Evolutionary conservation across 352 stramenopile genomes (phyloP).

Genomic region (Lagenidium giganteum): DNA sequence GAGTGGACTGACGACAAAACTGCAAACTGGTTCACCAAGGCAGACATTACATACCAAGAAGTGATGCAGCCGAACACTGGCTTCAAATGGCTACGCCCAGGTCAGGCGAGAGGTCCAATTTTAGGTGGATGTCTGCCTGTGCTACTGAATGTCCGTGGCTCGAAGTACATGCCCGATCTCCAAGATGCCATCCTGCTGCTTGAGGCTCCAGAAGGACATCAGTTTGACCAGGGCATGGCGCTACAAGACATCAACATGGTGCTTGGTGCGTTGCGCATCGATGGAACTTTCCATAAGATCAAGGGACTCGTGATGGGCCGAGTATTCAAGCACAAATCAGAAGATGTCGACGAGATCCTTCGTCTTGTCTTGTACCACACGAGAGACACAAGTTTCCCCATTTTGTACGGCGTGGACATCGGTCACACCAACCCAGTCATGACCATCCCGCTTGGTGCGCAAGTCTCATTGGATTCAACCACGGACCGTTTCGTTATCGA

Average conservation of each 20-base stretch:
- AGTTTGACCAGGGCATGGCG: constrained; percentile 52
- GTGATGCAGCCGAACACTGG: constrained; percentile 36
- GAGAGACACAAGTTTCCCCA: constrained; percentile 34
- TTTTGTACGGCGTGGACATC: constrained; percentile 52
- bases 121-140: constrained; percentile 53
- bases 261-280: constrained; percentile 34
- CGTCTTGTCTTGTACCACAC: constrained; percentile 51
- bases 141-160: constrained; percentile 48
- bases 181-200: constrained; percentile 37
- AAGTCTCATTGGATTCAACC: constrained; percentile 29
- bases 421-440: constrained; percentile 56
- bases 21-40: constrained; percentile 44
- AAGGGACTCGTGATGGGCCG: constrained; percentile 44
- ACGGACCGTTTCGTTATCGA: constrained; percentile 26
- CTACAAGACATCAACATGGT: constrained; percentile 39
- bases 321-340: constrained; percentile 31
- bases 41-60: constrained; percentile 33
- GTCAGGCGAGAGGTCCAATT: constrained; percentile 23
- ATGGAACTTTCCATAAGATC: constrained; percentile 48
- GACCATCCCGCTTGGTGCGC: constrained; percentile 42
- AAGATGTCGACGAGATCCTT: constrained; percentile 36
- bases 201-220: constrained; percentile 39
- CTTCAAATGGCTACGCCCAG: constrained; percentile 37
- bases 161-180: constrained; percentile 38
- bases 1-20: constrained; percentile 67